Evolutionary conservation across 2,329 filamentous ascomycete genomes (phyloP).

Genomic region (Tolypocladium sp.): DNA sequence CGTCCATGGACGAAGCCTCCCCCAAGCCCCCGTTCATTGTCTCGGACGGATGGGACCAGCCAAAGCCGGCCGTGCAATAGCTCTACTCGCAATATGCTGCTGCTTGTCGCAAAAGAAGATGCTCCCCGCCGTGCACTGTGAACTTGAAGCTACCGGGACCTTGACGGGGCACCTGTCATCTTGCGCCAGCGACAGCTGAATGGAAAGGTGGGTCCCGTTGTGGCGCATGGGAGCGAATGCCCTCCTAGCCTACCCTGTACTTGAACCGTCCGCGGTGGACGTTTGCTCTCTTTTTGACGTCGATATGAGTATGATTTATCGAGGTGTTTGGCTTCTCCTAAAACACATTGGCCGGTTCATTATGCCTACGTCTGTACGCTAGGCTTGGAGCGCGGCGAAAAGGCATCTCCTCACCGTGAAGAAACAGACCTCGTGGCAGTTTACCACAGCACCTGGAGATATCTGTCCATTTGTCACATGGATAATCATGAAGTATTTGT

Average conservation of each 20-base stretch:
- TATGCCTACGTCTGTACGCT: background rate
- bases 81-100: background rate
- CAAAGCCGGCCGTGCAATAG: background rate
- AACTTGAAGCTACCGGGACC: background rate
- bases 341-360: background rate
- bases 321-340: background rate
- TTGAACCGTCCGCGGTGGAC: background rate
- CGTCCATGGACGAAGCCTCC: slow-evolving; percentile 31
- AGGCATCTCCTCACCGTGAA: too few relatives aligned
- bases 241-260: background rate
- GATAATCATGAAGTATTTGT: background rate
- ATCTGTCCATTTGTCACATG: background rate
- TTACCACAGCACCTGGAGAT: too few relatives aligned
- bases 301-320: background rate
- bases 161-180: background rate
- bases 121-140: background rate
- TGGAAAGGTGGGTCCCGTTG: background rate
- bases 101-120: background rate
- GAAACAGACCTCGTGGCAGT: background rate
- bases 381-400: background rate
- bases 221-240: background rate
- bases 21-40: slow-evolving; percentile 30
- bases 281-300: too few relatives aligned
- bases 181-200: background rate
- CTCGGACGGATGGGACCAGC: background rate